These are phyloP conservation scores for Venturiaceae sp. DNA, from an alignment of 2,329 filamentous ascomycete species.

Conservation along the genomic window DNA sequence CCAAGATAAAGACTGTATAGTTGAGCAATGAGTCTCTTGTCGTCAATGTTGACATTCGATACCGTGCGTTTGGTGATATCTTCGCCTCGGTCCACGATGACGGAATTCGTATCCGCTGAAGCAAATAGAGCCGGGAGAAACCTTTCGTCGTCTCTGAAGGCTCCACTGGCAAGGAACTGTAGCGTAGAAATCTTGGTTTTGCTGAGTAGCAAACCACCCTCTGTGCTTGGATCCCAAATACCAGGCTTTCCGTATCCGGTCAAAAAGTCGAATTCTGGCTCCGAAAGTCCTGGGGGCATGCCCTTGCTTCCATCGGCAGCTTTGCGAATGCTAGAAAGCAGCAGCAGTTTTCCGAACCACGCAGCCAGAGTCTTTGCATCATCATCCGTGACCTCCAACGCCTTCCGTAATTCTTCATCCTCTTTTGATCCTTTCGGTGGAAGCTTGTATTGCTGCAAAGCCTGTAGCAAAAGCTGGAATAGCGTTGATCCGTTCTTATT, in stretches of 20 bases:
- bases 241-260: conserved; percentile 56
- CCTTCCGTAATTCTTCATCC: conserved; percentile 56
- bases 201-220: conserved; percentile 54
- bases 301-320: conserved; percentile 28
- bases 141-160: conserved; percentile 74
- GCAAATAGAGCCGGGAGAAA: conserved; percentile 79
- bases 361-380: conserved; percentile 67
- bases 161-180: conserved; percentile 69
- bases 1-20: conserved; percentile 67
- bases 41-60: conserved; percentile 61
- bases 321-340: conserved; percentile 42
- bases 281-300: conserved; percentile 51
- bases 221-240: conserved; percentile 53
- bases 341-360: conserved; percentile 68
- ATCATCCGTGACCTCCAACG: conserved; percentile 56
- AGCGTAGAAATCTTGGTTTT: conserved; percentile 62
- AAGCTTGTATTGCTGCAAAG: conserved; percentile 61
- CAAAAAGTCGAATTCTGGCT: conserved; percentile 60
- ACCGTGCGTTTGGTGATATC: conserved; percentile 75
- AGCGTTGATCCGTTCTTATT: conserved; percentile 51
- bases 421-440: conserved; percentile 72
- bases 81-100: conserved; percentile 75
- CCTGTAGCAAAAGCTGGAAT: conserved; percentile 73
- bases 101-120: conserved; percentile 70
- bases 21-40: conserved; percentile 48